These are phyloP conservation scores for Bryopsis sp. DNA, from an alignment of 139 green algal species.

Conservation along the genomic window DNA sequence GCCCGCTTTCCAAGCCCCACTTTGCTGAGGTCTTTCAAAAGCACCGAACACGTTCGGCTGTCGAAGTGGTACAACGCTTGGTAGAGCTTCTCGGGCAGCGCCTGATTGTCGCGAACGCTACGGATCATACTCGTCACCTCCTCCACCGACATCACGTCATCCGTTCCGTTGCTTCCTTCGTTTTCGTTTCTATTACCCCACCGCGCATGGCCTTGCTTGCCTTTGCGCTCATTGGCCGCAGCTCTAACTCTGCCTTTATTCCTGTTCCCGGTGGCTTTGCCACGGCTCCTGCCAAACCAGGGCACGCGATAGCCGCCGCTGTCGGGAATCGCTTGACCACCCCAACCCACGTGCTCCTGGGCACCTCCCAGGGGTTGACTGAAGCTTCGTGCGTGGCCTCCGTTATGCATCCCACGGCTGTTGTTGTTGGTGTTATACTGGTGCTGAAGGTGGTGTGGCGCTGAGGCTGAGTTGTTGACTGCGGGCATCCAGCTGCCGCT, in stretches of 20 bases:
- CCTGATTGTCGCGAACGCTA: constrained; percentile 27
- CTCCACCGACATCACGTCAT: constrained; percentile 35
- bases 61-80: constrained; percentile 64
- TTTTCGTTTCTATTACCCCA: constrained; percentile 5
- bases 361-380: too few species aligned
- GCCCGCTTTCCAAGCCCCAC: constrained; percentile 39
- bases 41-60: constrained; percentile 45
- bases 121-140: constrained; percentile 32
- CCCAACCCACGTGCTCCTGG: constrained; percentile 41
- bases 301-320: constrained; percentile 39
- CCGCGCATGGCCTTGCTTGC: constrained; percentile 2
- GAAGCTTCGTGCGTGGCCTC: too few species aligned
- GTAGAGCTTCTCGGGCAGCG: constrained; percentile 42
- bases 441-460: too few species aligned
- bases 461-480: too few species aligned
- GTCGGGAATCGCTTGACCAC: constrained; percentile 53
- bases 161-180: constrained; percentile 9
- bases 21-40: constrained; percentile 71
- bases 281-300: constrained; percentile 51
- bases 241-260: not conserved
- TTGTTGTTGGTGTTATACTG: too few species aligned
- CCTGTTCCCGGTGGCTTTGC: too few species aligned
- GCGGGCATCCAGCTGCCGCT: too few species aligned
- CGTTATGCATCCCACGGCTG: too few species aligned
- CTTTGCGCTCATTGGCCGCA: not conserved